These are phyloP conservation scores for Penicillium sp. DNA, from an alignment of 2,329 filamentous ascomycete genomes.

Conservation along the genomic window DNA sequence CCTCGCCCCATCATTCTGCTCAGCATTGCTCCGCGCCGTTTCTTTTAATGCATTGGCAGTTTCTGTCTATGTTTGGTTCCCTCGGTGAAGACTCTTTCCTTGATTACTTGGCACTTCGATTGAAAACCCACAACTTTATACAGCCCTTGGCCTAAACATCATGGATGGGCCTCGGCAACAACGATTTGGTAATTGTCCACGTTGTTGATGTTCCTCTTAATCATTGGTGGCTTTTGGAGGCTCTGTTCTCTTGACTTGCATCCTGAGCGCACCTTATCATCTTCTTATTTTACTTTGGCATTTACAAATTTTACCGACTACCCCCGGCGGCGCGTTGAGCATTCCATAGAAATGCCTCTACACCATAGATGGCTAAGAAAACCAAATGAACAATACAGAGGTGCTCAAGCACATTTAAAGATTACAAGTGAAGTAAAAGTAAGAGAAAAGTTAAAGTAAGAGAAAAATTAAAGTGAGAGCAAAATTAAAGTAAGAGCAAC, in stretches of 20 bases:
- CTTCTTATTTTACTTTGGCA: conserved; percentile 7
- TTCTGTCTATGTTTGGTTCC: neutral
- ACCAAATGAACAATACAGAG: conserved; percentile 2
- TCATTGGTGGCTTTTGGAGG: neutral
- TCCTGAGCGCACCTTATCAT: conserved; percentile 6
- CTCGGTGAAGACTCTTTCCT: too few species aligned
- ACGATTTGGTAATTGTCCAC: neutral
- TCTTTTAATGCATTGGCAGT: too few species aligned
- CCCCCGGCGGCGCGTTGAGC: conserved; percentile 16
- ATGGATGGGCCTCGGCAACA: neutral
- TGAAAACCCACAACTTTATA: neutral
- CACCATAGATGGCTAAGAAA: conserved; percentile 9
- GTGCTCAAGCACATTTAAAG: conserved; percentile 1
- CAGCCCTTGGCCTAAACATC: neutral
- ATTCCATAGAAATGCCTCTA: conserved; percentile 14
- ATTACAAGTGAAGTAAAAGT: too few species aligned
- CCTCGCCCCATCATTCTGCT: too few species aligned
- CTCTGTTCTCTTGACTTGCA: conserved; percentile 3
- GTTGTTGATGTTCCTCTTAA: neutral
- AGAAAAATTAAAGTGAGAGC: too few species aligned
- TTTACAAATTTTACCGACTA: conserved; percentile 14
- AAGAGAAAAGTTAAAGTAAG: too few species aligned
- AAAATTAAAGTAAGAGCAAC: too few species aligned
- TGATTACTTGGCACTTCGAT: neutral
- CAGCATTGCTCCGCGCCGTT: too few species aligned